Percentiles rank a stretch among this genome's conserved stretches.
These are phyloP conservation scores for Lycium barbarum DNA, from an alignment of 257 asterid species.

Conservation along the genomic window DNA sequence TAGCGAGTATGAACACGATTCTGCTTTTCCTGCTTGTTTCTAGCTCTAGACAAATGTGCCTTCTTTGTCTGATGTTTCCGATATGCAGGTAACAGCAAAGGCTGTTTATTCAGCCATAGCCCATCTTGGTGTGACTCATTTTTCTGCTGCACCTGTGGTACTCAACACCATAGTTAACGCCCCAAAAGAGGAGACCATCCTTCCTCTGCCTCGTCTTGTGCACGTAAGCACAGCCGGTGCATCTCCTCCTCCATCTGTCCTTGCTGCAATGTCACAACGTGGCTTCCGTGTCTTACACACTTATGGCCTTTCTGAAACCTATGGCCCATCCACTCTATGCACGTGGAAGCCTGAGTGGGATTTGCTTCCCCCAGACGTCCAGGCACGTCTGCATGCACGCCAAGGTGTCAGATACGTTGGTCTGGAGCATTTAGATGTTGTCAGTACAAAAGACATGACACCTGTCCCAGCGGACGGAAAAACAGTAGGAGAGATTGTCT, in stretches of 20 bases:
- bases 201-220: slow-evolving; percentile 83
- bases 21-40: not conserved
- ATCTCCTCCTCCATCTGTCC: slow-evolving; percentile 89
- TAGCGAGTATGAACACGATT: not conserved
- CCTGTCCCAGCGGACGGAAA: slow-evolving; percentile 86
- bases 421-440: slow-evolving; percentile 74
- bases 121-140: slow-evolving; percentile 79
- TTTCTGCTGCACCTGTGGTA: slow-evolving; percentile 97
- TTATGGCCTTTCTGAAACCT: slow-evolving; percentile 93
- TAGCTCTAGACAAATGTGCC: not conserved
- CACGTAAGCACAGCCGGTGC: slow-evolving; percentile 98
- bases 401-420: slow-evolving; percentile 81
- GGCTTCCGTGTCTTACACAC: slow-evolving; percentile 92
- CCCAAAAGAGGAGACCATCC: slow-evolving; percentile 61
- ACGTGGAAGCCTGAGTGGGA: slow-evolving; percentile 99
- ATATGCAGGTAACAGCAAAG: slow-evolving; percentile 70
- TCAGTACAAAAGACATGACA: slow-evolving; percentile 58
- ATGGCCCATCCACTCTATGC: slow-evolving; percentile 88
- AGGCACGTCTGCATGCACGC: slow-evolving; percentile 80
- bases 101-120: slow-evolving; percentile 92
- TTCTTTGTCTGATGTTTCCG: not conserved
- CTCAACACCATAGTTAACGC: slow-evolving; percentile 82
- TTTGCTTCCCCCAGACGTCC: slow-evolving; percentile 65
- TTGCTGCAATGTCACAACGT: slow-evolving; percentile 71
- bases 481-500: slow-evolving; percentile 87